These are phyloP conservation scores for Buxus sempervirens DNA, from an alignment of 164 flowering plant species.

Conservation along the genomic window DNA sequence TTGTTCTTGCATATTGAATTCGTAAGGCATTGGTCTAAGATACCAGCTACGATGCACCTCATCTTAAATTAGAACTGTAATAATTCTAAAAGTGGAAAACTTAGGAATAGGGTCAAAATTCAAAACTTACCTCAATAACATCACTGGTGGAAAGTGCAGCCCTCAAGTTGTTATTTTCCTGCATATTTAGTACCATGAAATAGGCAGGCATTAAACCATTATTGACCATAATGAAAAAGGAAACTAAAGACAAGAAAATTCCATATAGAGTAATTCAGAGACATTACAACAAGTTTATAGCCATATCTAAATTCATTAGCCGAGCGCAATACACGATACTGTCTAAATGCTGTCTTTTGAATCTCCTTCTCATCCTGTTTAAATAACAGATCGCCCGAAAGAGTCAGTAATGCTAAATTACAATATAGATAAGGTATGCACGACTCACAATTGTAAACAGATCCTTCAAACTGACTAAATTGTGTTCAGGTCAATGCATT, in stretches of 20 bases:
- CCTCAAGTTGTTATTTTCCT: constrained; percentile 76
- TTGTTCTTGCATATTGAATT: no score
- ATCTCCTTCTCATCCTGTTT: constrained; percentile 93
- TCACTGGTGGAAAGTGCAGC: constrained; percentile 67
- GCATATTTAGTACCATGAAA: constrained; percentile 20
- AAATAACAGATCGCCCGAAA: constrained; percentile 20
- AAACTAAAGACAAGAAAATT: not conserved
- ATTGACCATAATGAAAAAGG: not conserved
- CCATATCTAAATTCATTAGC: constrained; percentile 86
- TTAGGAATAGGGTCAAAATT: not conserved
- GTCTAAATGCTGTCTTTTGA: constrained; percentile 70
- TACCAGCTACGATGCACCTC: not conserved
- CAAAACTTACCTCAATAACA: constrained; percentile 73
- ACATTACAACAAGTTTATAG: constrained; percentile 86
- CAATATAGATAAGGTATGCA: not conserved
- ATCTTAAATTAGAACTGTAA: not conserved
- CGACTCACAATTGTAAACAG: not conserved
- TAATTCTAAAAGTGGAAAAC: not conserved
- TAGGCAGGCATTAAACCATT: not conserved
- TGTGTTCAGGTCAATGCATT: not conserved
- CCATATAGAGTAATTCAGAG: not conserved
- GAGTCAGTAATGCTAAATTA: constrained; percentile 18
- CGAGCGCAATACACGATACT: constrained; percentile 56
- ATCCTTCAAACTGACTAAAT: not conserved
- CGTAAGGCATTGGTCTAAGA: not conserved